Evolutionary conservation across 345 rosid species (phyloP).

Genomic region (Toxicodendron radicans): DNA sequence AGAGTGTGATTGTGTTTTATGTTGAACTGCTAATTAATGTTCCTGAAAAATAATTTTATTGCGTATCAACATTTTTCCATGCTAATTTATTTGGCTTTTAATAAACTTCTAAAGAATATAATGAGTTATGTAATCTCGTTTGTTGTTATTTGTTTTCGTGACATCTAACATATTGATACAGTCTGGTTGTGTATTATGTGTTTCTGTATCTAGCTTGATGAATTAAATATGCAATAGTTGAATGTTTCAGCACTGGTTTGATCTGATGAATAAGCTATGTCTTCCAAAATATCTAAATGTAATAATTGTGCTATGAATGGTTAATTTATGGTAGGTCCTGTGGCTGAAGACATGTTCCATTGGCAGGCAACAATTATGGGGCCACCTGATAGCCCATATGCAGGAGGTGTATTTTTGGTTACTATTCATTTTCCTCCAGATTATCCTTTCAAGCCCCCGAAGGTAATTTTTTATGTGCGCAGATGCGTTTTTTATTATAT

Average conservation of each 20-base stretch:
- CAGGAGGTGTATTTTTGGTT: slow-evolving; percentile 41
- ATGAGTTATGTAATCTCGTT: no score
- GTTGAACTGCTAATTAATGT: not conserved
- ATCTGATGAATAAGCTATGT: not conserved
- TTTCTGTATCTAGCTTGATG: no score
- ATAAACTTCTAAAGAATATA: no score
- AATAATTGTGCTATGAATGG: not conserved
- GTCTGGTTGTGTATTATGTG: no score
- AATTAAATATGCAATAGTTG: no score
- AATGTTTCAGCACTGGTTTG: no score
- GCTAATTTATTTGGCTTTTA: no score
- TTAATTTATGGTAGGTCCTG: slow-evolving; percentile 22
- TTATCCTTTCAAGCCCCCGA: slow-evolving; percentile 46
- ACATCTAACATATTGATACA: not conserved
- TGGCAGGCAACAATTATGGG: slow-evolving; percentile 47
- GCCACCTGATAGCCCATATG: slow-evolving; percentile 43
- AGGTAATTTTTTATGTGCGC: slow-evolving; percentile 20
- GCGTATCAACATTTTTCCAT: not conserved
- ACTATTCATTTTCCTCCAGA: slow-evolving; percentile 41
- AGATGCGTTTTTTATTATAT: not conserved
- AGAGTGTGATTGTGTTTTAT: no score
- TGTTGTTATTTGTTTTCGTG: not conserved
- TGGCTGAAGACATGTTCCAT: slow-evolving; percentile 41
- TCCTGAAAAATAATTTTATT: not conserved
- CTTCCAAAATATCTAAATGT: not conserved